Base-by-base conservation (phyloP, 140 eudicot species). In the Senecio squalidus region DNA sequence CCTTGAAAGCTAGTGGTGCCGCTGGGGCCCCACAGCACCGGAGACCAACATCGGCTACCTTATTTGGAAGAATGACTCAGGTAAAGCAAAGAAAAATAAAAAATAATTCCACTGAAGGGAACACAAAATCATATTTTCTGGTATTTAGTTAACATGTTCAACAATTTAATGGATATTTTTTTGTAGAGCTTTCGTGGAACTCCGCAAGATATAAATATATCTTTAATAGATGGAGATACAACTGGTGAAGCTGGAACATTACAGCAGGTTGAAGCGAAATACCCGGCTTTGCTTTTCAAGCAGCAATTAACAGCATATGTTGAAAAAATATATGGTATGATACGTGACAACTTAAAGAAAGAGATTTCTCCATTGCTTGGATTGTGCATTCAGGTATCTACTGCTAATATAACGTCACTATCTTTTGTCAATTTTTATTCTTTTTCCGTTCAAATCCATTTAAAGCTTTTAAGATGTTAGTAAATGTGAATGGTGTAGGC, bases 181-280 rank as follows among this genome's bases (percentile, higher is more conserved):
- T 29, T 51, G 62, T 55, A 89, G 96, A 92, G 98, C 64, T 87
- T 92, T 58, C 89, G 98, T 41, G 94, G 96, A 58, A 70, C 83
- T 34, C 98, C 87, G 23, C 86, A 60, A 38, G 89, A 88, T 27
- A 81, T 80, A 55, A 80, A 86, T 79, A 76, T 91, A 39, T 74
- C 98, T 41, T 33, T 64, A 23, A 47, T 76, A 44, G 75, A 68
- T 39, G 84, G 80, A 43, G n/a, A n/a, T n/a, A n/a, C n/a, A n/a
- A n/a, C n/a, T n/a, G n/a, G n/a, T n/a, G n/a, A n/a, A n/a, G n/a
- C n/a, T n/a, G n/a, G 41, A n/a, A 34, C 2, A 3, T 6, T 30
- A 34, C 41, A 34, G 41, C n/a, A n/a, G n/a, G n/a, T 34, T 34
- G 41, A 34, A 9, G 41, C n/a, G 14, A 34, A 34, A 1, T 34